phyloP scores from a whole-genome alignment of 768 basidiomycete species.

The Rhodotorula sphaerocarpa region DNA sequence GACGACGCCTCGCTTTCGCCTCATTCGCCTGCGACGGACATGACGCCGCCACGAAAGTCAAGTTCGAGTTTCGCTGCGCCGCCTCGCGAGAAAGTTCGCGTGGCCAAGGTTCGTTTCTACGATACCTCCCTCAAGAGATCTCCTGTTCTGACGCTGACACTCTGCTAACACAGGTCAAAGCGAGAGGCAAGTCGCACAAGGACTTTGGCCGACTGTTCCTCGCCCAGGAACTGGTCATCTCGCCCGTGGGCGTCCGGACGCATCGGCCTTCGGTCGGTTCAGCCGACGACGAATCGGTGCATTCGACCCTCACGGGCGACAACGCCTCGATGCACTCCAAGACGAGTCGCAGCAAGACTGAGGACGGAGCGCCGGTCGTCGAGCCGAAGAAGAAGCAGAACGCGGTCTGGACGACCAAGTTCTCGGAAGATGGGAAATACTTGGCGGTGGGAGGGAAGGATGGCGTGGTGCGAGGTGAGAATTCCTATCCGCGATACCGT shows the following conservation, averaged over 20 bases:
- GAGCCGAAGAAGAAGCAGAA: constrained; percentile 23
- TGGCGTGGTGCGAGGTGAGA: constrained; percentile 37
- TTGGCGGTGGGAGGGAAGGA: constrained; percentile 40
- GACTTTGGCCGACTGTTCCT: constrained; percentile 39
- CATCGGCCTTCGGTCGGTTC: neutral
- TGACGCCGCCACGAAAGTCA: neutral
- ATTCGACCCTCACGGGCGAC: neutral
- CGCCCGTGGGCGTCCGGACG: neutral
- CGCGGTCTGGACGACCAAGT: constrained; percentile 40
- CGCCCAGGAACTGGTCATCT: constrained; percentile 38
- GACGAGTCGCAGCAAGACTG: neutral
- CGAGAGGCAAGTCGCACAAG: constrained; percentile 27
- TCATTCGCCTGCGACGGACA: neutral
- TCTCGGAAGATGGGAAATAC: constrained; percentile 36
- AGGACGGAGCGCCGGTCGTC: neutral
- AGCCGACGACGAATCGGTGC: neutral
- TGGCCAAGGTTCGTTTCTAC: neutral
- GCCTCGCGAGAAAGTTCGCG: neutral
- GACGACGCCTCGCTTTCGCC: neutral
- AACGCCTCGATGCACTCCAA: neutral
- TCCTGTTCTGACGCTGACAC: too few relatives aligned
- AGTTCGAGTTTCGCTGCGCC: too few relatives aligned
- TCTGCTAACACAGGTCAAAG: constrained; percentile 12
- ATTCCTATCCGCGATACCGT: neutral
- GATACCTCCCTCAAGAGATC: too few relatives aligned